These are phyloP conservation scores for Choanephora cucurbitarum DNA, from an alignment of 371 early-diverging fungal species.

Conservation along the genomic window DNA sequence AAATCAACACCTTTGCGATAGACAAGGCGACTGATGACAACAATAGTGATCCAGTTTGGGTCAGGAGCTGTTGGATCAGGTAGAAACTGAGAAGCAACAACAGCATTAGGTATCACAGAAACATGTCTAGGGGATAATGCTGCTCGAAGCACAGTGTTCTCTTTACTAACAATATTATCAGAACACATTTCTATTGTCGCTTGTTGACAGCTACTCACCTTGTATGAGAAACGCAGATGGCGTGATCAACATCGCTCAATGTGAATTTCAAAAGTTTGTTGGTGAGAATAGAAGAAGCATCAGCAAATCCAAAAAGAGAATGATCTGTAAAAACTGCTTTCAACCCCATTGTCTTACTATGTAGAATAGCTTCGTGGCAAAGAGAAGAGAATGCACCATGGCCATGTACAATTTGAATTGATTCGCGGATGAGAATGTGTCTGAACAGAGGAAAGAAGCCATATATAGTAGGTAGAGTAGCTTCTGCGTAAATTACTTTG, in stretches of 20 bases:
- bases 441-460: conserved; percentile 91
- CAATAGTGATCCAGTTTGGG: conserved; percentile 87
- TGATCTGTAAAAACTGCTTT: conserved; percentile 98
- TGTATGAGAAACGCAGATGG: conserved; percentile 98
- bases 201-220: conserved; percentile 51
- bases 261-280: conserved; percentile 96
- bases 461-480: conserved; percentile 94
- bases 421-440: conserved; percentile 89
- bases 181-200: not conserved
- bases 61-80: conserved; percentile 84
- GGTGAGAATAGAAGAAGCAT: conserved; percentile 90
- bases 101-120: conserved; percentile 99
- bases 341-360: conserved; percentile 95
- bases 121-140: conserved; percentile 88
- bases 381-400: conserved; percentile 94
- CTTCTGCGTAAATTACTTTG: conserved; percentile 84
- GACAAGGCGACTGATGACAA: conserved; percentile 93
- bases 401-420: conserved; percentile 96
- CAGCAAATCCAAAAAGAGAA: conserved; percentile 97
- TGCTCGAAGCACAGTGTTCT: conserved; percentile 96
- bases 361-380: conserved; percentile 96
- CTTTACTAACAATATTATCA: conserved; percentile 67
- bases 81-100: conserved; percentile 87
- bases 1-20: conserved; percentile 98
- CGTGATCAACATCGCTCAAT: conserved; percentile 92